Percentiles rank a stretch among this genome's conserved stretches.
Conservation (phyloP, 2,329 filamentous ascomycete species). For the Tothia fuscella region DNA sequence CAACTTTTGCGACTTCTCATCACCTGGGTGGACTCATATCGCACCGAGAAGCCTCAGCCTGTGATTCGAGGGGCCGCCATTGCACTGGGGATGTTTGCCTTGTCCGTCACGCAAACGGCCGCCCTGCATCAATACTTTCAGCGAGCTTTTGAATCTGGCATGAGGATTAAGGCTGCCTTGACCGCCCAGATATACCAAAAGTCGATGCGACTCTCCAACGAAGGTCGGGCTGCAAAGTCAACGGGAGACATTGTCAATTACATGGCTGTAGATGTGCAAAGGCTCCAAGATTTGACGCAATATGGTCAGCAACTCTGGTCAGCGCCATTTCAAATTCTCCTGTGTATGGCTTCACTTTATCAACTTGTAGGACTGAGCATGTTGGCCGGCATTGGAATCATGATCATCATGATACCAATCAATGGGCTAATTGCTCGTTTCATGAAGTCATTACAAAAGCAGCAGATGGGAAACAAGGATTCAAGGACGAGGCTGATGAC, state of each 20-base stretch:
- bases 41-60: slow-evolving; percentile 38
- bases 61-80: slow-evolving; percentile 76
- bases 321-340: slow-evolving; percentile 86
- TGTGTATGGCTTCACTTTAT: slow-evolving; percentile 94
- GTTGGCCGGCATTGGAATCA: slow-evolving; percentile 86
- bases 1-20: slow-evolving; percentile 81
- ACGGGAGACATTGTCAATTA: slow-evolving; percentile 99
- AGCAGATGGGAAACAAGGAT: slow-evolving; percentile 99
- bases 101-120: slow-evolving; percentile 75
- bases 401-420: slow-evolving; percentile 95
- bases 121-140: slow-evolving; percentile 98
- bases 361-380: slow-evolving; percentile 90
- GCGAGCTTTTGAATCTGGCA: slow-evolving; percentile 83
- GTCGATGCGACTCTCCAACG: slow-evolving; percentile 79
- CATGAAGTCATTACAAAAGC: slow-evolving; percentile 90
- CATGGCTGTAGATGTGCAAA: slow-evolving; percentile 96
- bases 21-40: slow-evolving; percentile 69
- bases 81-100: slow-evolving; percentile 80
- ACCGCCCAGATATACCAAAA: slow-evolving; percentile 90
- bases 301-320: slow-evolving; percentile 95
- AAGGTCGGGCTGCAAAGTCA: slow-evolving; percentile 76
- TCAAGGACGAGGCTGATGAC: slow-evolving; percentile 85
- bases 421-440: slow-evolving; percentile 84
- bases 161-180: slow-evolving; percentile 87
- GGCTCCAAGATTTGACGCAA: slow-evolving; percentile 86